phyloP scores from a whole-genome alignment of 129 eudicot species.

The Glebionis coronaria region DNA sequence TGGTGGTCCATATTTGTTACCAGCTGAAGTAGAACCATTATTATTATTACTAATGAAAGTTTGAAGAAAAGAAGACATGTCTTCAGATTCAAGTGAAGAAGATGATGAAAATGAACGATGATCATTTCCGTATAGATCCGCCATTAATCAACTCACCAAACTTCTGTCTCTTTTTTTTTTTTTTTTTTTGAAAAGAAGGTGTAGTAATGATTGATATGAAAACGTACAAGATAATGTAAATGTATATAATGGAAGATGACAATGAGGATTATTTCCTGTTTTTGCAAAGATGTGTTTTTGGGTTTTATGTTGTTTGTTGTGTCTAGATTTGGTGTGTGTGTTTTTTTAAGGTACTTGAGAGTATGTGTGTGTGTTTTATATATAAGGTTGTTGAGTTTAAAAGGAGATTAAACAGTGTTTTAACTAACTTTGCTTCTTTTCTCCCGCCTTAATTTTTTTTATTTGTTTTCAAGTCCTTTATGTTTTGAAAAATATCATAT shows the following conservation, averaged over 20 bases:
- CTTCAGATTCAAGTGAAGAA: slow-evolving; percentile 73
- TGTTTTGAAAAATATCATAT: neutral
- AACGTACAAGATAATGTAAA: slow-evolving; percentile 24
- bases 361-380: slow-evolving; percentile 9
- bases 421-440: slow-evolving; percentile 18
- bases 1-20: slow-evolving; percentile 22
- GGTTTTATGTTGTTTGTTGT: neutral
- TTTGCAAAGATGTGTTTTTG: slow-evolving; percentile 17
- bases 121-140: slow-evolving; percentile 81
- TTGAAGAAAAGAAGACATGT: slow-evolving; percentile 71
- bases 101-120: slow-evolving; percentile 47
- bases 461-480: slow-evolving; percentile 8
- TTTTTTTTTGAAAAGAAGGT: neutral
- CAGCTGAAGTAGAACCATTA: slow-evolving; percentile 41
- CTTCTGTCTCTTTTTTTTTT: neutral
- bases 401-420: slow-evolving; percentile 21
- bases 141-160: slow-evolving; percentile 42
- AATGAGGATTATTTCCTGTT: slow-evolving; percentile 10
- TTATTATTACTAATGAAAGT: slow-evolving; percentile 66
- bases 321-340: slow-evolving; percentile 16
- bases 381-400: slow-evolving; percentile 10
- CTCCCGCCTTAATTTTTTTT: slow-evolving; percentile 56
- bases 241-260: slow-evolving; percentile 3
- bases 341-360: neutral
- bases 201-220: slow-evolving; percentile 8